Evolutionary conservation across 2,329 filamentous ascomycete genomes (phyloP), one percentile per base, ranked within the genome.

Genomic region (Fusarium pseudoanthophilum): DNA sequence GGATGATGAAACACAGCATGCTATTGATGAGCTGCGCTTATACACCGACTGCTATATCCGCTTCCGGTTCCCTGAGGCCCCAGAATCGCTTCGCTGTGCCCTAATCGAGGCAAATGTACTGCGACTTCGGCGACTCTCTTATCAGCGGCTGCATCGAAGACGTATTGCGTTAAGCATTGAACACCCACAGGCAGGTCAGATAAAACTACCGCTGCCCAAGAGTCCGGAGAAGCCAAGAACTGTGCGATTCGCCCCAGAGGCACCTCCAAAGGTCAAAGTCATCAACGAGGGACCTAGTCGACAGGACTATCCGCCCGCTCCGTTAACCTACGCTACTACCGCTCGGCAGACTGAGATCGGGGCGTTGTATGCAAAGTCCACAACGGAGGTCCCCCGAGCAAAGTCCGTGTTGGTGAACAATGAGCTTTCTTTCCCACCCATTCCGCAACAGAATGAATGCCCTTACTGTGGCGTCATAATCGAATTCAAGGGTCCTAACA

Each of bases 401-500:
- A 56, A 61, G 9, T 61, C 49, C 1, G 16, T 61, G 4, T 34
- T 56, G 9, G 59, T 56, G 24, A 61, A 61, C 18, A 56, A 61
- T 20, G 43, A 56, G n/a, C 11, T 61, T 1, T 56, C 49, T 7
- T 61, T 61, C 30, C 49, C 40, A 24, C 37, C 49, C 3, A 28
- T 32, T 9, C 59, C 59, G 14, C 24, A 34, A 6, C 43, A 42
- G 11, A 34, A 32, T 10, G 39, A 61, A n/a, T 61, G 49, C 18
- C 40, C 49, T 16, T 61, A 61, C 11, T 61, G 59, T 16, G 59
- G 59, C 7, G 59, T 46, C 10, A 61, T 56, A 15, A 24, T 61
- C 4, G 49, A 61, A 21, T 61, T 56, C 2, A 56, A 45, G 30
- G 43, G 43, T 2, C 8, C 30, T 7, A 49, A 16, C 10, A 49